Evolutionary conservation across 2,329 filamentous ascomycete genomes (phyloP).

Genomic region (Keithomyces neogunnii): DNA sequence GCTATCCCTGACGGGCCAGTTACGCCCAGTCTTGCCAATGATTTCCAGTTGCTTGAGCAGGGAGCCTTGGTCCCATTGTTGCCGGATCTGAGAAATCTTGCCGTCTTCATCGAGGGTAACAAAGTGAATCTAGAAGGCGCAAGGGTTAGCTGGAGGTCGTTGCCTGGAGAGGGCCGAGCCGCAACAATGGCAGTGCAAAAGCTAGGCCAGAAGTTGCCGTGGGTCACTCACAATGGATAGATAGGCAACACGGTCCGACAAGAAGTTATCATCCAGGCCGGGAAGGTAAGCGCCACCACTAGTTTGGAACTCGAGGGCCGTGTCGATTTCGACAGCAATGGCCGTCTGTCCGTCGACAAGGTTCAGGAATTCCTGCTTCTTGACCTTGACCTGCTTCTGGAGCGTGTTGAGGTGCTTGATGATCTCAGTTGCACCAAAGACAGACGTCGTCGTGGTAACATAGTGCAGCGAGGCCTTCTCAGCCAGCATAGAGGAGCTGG

Average conservation of each 20-base stretch:
- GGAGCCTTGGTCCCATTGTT: conserved; percentile 91
- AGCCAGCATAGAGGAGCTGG: conserved; percentile 54
- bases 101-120: conserved; percentile 70
- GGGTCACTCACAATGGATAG: conserved; percentile 65
- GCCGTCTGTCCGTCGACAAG: conserved; percentile 62
- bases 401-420: conserved; percentile 71
- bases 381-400: conserved; percentile 71
- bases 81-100: conserved; percentile 79
- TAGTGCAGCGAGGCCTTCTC: conserved; percentile 70
- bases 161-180: background rate
- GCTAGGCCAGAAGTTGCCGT: background rate
- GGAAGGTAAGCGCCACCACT: conserved; percentile 84
- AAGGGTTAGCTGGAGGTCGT: background rate
- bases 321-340: conserved; percentile 77
- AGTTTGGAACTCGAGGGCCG: conserved; percentile 69
- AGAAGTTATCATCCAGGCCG: conserved; percentile 86
- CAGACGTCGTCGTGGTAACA: conserved; percentile 74
- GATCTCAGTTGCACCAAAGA: conserved; percentile 65
- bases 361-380: conserved; percentile 67
- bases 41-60: conserved; percentile 89
- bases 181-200: background rate
- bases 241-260: conserved; percentile 70
- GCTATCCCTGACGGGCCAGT: conserved; percentile 90
- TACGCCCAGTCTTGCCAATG: conserved; percentile 81
- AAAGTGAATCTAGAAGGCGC: conserved; percentile 61